Base-by-base conservation (phyloP, 176 grass and related monocot genomes). In the Phragmites australis region DNA sequence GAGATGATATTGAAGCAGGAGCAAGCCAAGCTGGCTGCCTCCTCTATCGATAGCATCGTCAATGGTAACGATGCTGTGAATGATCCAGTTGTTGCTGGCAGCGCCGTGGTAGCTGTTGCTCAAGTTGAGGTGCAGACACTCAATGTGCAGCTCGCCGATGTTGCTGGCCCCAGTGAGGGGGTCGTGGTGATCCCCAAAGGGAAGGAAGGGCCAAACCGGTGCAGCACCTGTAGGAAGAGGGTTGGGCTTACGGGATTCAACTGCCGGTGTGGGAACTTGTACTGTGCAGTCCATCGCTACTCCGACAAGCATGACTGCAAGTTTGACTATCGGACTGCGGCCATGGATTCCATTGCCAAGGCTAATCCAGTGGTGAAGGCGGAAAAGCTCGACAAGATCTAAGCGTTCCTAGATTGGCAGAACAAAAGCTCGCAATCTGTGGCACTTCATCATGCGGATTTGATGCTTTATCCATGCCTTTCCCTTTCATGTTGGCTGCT, bases 371-470 rank as follows among this genome's bases (percentile, higher is more conserved):
- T 98, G 6, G 92, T 98, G 54, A 98, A 93, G 78, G 92, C 92
- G 6, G 96, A 98, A 68, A 98, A 98, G 54, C 92, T 98, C 17
- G 92, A 95, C 81, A 98, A 98, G 78, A 98, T 98, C 66, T 98
- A 97, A 73, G 73, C 39, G 22, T 30, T 59, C 37, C 11, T 22
- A 64, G 65, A 58, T 48, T 81, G 70, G 75, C 22, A 10, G 21
- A 44, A 37, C 30, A 62, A 37, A 85, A 22, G 39, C 8, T 75
- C 23, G 9, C 64, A 65, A 70, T 47, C 54, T 57, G 26, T 19
- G n/a, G 44, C 70, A 62, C 54, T 65, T 79, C 41, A 18, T 80
- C 81, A 41, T 40, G n/a, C 22, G 6, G 63, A 78, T 71, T 56
- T 65, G 87, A 54, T 85, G 82, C 84, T 72, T 59, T 58, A 77